Evolutionary conservation across 2,329 filamentous ascomycete species (phyloP), one percentile per base, ranked within the genome.

Genomic region (Botryotinia globosa): DNA sequence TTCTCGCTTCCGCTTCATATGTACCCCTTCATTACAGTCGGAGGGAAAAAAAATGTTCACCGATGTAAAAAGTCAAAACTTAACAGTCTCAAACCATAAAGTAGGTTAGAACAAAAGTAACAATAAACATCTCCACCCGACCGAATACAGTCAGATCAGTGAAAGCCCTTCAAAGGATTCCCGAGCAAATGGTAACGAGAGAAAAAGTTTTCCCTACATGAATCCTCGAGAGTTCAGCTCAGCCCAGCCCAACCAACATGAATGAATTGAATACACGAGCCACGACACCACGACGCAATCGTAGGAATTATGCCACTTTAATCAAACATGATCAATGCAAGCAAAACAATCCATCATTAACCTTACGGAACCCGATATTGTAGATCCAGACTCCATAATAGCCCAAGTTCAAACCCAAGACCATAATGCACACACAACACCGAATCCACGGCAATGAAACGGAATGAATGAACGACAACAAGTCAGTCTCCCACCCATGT

Each of bases 191-290:
- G 48, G 48, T 54, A 67, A 29, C 16, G 65, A 56, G 65, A 32
- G 48, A 67, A 58, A 51, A 25, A 0, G n/a, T 42, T 42, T 56
- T 68, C 48, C 65, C n/a, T 56, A 25, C 18, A 44, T 42, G 54
- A 12, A 68, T 56, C 48, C 48, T 58, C 48, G 3, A 56, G 22
- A 18, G 37, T 68, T 42, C 65, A 71, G 45, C 69, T 54, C 61
- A 66, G 69, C 69, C 69, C 69, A 71, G 37, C 51, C 66, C 48
- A 58, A 58, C 48, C 34, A 42, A 68, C n/a, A 42, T 68, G 65
- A 51, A n/a, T n/a, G n/a, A n/a, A n/a, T n/a, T n/a, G n/a, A n/a
- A 68, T 8, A 65, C 32, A 65, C 29, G 63, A 65, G 44, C 65
- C 65, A 68, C 65, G 65, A 68, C 65, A 68, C 39, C 65, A 67